These are phyloP conservation scores for Pisolithus thermaeus DNA, from an alignment of 1,284 basidiomycete species.

Conservation along the genomic window DNA sequence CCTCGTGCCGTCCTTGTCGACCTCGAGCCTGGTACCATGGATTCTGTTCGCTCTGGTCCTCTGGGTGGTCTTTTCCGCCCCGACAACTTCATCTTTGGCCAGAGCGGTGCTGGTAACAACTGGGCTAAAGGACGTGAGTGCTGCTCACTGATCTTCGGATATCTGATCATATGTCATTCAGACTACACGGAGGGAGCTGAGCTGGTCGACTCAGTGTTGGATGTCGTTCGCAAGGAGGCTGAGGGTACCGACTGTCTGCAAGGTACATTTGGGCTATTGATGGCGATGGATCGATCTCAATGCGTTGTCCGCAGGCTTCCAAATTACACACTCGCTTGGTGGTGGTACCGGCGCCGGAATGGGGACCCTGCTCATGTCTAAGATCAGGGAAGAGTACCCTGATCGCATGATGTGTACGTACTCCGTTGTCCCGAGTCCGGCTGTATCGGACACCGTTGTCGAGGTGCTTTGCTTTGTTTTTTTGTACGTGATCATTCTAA, in stretches of 20 bases:
- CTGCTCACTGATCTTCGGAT: not conserved
- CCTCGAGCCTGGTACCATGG: conserved; percentile 97
- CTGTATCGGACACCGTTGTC: conserved; percentile 96
- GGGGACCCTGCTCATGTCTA: conserved; percentile 86
- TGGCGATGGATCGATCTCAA: conserved; percentile 1
- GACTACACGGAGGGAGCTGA: conserved; percentile 96
- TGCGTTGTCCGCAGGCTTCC: conserved; percentile 66
- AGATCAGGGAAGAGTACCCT: conserved; percentile 91
- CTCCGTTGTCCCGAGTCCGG: conserved; percentile 92
- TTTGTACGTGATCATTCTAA: not conserved
- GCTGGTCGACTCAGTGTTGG: conserved; percentile 89
- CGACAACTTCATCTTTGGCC: conserved; percentile 91
- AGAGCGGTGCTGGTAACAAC: conserved; percentile 93
- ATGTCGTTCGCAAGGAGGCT: conserved; percentile 84
- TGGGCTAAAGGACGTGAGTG: conserved; percentile 90
- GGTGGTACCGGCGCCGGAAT: conserved; percentile 96
- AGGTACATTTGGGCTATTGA: conserved; percentile 41
- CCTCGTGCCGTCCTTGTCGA: conserved; percentile 94
- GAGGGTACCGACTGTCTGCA: conserved; percentile 93
- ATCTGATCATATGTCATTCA: conserved; percentile 21
- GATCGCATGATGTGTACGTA: conserved; percentile 98
- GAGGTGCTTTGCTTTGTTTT: conserved; percentile 47
- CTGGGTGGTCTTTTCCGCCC: conserved; percentile 88
- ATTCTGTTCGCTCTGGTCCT: conserved; percentile 84
- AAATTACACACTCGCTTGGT: conserved; percentile 94